Base-by-base conservation (phyloP, 805 yeast species). In the Wickerhamomyces silvicola region DNA sequence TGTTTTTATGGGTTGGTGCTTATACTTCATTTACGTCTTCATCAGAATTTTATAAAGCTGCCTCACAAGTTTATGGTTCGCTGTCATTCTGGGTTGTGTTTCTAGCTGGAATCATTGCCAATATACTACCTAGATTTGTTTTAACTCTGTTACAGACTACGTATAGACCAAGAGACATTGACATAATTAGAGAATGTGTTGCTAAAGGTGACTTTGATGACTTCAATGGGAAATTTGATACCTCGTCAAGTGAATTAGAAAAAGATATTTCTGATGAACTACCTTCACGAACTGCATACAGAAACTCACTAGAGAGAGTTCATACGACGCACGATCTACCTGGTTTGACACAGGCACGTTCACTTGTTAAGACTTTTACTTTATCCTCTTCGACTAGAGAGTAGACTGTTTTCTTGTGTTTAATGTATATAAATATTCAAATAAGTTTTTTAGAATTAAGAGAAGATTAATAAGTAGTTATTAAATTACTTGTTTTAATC, bases 1-100 rank as follows among this genome's bases (percentile, higher is more conserved):
- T 81, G 24, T 79, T 72, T 53, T 77, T 70, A 28, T 82, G 94
- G 94, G 72, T 85, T 4, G 88, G 90, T 42, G 62, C 79, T 23
- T 82, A 88, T 84, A 70, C 86, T 2, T 61, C 81, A 2, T 52
- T 69, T 1, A 36, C 60, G 1, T 59, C 75, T 37, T 68, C 70
- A 14, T 37, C 41, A 9, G 86, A 79, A 46, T 78, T 76, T 43
- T 82, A 75, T 56, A 72, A 74, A 43, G 72, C 79, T 15, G 88
- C 78, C 10, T 66, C 74, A 4, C 74, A 72, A 45, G 53, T 78
- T 28, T 80, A 75, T 52, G 83, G 82, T 1, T 56, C 74, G 7
- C 64, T 75, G 4, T 50, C 71, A 4, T 78, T 70, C 48, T 82
- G 92, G 92, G 78, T 75, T 5, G 71, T 77, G 37, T 57, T 71